Base-by-base conservation (phyloP, 2,329 filamentous ascomycete genomes). In the Phoma sp. region DNA sequence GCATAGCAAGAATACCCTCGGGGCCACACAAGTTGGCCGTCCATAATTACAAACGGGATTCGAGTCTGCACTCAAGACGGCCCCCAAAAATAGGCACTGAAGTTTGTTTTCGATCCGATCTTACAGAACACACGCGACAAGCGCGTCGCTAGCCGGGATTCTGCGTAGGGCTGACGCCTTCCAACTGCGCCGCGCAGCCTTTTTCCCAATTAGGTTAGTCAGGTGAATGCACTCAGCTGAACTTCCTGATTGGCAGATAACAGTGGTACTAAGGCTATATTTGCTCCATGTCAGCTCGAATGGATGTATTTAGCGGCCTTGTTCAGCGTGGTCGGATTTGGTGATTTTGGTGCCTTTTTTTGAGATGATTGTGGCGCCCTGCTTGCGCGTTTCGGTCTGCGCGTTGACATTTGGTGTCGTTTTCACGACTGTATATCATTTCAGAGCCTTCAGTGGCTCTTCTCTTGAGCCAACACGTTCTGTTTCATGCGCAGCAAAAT, bases 51-150 rank as follows among this genome's bases (percentile, higher is more conserved):
- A 42, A 29, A 45, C 32, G 17, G 32, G 33, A 21, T 15, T 29
- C 15, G 23, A 40, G 3, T 38, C 50, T 43, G 21, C 39, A 47
- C 53, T 37, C 43, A 17, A 39, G 25, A 33, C 20, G 52, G 32
- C 55, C 57, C 61, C 66, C 61, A 66, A 70, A 68, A 68, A 70
- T 70, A 70, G 66, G 25, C 52, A 52, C 52, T 53, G 40, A 50
- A 28, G 33, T 30, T 48, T 3, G 28, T 15, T 14, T 15, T 33
- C 33, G 47, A 52, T 56, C 49, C 33, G 18, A 53, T 54, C 47
- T 47, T 32, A 47, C 59, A 70, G n/a, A n/a, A n/a, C 23, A 25
- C 58, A 50, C 67, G 67, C 67, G 64, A 67, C 53, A 69, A 59
- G 48, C 67, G 67, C 66, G 61, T 23, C 21, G 28, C 30, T 38